These are phyloP conservation scores for Epichloe amarillans DNA, from an alignment of 2,329 filamentous ascomycete species.

Conservation along the genomic window DNA sequence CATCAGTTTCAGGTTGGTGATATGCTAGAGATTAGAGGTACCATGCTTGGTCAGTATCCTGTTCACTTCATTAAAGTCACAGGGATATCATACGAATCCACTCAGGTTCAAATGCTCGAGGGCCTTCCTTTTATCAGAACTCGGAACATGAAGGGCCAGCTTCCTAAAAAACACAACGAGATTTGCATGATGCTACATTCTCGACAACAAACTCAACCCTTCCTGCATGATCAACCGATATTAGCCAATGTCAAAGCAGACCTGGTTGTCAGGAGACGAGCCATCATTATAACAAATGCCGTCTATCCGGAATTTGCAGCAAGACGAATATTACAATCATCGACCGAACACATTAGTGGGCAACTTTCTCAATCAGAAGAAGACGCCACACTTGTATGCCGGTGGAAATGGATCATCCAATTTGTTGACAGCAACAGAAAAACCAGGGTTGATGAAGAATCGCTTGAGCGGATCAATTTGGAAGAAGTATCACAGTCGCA, in stretches of 20 bases:
- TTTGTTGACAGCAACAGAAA: constrained; percentile 12
- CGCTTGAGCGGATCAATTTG: constrained; percentile 18
- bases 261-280: constrained; percentile 26
- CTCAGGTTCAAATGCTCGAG: constrained; percentile 17
- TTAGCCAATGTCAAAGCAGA: constrained; percentile 27
- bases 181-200: constrained; percentile 23
- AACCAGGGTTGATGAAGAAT: constrained; percentile 22
- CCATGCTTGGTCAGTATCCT: constrained; percentile 10
- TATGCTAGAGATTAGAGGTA: constrained; percentile 17
- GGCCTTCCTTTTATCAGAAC: constrained; percentile 26
- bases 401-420: constrained; percentile 30
- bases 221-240: constrained; percentile 20
- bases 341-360: constrained; percentile 12
- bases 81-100: constrained; percentile 21
- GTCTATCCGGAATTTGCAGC: constrained; percentile 27
- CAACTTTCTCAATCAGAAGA: neutral
- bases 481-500: constrained; percentile 18
- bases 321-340: neutral
- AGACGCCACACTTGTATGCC: constrained; percentile 28
- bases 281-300: constrained; percentile 42
- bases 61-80: constrained; percentile 29
- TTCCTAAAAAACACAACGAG: constrained; percentile 29
- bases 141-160: constrained; percentile 20
- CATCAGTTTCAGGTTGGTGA: constrained; percentile 11
- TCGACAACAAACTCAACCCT: constrained; percentile 22